Evolutionary conservation across 768 basidiomycete species (phyloP).

Genomic region (Leccinum arenicola): DNA sequence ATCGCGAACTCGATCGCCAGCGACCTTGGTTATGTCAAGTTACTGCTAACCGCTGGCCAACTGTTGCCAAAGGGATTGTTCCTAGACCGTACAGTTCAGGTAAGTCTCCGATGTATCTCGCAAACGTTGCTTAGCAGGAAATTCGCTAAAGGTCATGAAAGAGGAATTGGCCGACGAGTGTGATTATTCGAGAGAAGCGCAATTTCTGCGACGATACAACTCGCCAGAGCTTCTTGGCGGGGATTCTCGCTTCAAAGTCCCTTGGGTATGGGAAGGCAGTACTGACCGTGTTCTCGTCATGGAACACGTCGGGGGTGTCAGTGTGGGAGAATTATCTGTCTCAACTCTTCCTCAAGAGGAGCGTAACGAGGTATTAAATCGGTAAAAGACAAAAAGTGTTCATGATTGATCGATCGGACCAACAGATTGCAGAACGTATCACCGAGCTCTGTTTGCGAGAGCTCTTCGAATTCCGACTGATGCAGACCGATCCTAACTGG

Average conservation of each 20-base stretch:
- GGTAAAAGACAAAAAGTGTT: neutral
- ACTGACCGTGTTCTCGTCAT: conserved; percentile 86
- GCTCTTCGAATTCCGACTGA: conserved; percentile 84
- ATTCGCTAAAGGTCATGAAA: conserved; percentile 68
- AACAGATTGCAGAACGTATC: conserved; percentile 78
- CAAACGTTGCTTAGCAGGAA: neutral
- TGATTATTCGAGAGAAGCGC: conserved; percentile 82
- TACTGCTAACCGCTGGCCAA: conserved; percentile 76
- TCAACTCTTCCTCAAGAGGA: conserved; percentile 57
- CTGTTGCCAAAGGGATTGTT: conserved; percentile 88
- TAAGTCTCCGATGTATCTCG: conserved; percentile 22
- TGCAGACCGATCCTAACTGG: conserved; percentile 99
- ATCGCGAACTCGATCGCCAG: conserved; percentile 83
- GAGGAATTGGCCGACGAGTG: conserved; percentile 91
- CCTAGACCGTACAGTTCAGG: conserved; percentile 82
- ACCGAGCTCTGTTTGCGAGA: conserved; percentile 87
- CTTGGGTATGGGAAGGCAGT: conserved; percentile 81
- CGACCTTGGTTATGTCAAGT: conserved; percentile 82
- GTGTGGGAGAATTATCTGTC: conserved; percentile 66
- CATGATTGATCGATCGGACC: neutral
- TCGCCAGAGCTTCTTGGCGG: conserved; percentile 46
- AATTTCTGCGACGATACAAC: conserved; percentile 61
- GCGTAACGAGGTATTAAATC: conserved; percentile 64
- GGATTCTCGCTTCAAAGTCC: conserved; percentile 75
- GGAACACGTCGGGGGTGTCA: conserved; percentile 77